Percentiles rank a stretch among this genome's conserved stretches.
These are phyloP conservation scores for Posidonia australis DNA, from an alignment of 106 monocot species.

Conservation along the genomic window DNA sequence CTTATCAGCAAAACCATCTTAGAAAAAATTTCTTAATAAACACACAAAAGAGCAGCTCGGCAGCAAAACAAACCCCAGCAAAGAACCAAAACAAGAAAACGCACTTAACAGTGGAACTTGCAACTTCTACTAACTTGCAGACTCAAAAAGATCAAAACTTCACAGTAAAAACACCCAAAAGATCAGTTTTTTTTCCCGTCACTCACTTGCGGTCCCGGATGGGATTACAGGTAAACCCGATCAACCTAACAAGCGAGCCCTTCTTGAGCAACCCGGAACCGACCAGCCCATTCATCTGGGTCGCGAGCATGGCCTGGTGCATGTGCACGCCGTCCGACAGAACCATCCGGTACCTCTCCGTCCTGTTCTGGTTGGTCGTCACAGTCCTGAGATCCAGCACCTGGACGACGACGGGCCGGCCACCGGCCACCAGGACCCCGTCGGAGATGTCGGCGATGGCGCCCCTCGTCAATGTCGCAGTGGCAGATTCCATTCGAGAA, in stretches of 20 bases:
- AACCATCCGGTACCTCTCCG: conserved; percentile 23
- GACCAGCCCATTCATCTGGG: conserved; percentile 20
- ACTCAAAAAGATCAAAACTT: too few species aligned
- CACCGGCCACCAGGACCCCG: not conserved
- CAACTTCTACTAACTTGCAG: too few species aligned
- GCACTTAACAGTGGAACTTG: too few species aligned
- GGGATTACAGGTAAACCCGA: conserved; percentile 21
- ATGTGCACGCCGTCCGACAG: conserved; percentile 26
- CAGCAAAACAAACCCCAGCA: too few species aligned
- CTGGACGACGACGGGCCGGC: conserved; percentile 16
- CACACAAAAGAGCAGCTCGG: too few species aligned
- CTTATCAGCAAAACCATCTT: too few species aligned
- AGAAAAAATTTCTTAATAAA: too few species aligned
- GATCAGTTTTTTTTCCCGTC: not conserved
- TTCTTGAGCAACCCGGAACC: conserved; percentile 19
- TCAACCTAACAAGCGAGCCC: conserved; percentile 20
- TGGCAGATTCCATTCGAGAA: too few species aligned
- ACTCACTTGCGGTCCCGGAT: conserved; percentile 27
- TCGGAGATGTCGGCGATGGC: conserved; percentile 20
- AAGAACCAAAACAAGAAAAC: too few species aligned
- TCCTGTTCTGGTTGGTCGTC: conserved; percentile 20
- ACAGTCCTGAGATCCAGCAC: conserved; percentile 18
- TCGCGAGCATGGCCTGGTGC: conserved; percentile 33
- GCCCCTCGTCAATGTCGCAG: conserved; percentile 3
- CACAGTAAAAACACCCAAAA: too few species aligned